Evolutionary conservation across 2,329 filamentous ascomycete genomes (phyloP).

Genomic region (Sclerotinia trifoliorum): DNA sequence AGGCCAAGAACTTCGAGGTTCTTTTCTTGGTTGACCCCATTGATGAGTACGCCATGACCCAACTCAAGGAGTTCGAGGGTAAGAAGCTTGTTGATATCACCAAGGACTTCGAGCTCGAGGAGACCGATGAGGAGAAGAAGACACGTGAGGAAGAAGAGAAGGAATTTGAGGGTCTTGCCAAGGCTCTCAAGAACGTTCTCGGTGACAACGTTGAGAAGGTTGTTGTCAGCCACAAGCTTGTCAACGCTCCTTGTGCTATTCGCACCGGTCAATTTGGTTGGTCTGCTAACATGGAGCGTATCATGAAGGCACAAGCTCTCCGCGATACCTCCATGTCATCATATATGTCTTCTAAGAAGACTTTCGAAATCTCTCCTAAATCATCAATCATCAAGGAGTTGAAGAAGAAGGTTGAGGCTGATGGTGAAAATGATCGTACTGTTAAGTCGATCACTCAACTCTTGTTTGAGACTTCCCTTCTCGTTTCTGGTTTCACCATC

Average conservation of each 20-base stretch:
- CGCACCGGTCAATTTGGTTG: constrained; percentile 99
- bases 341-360: constrained; percentile 99
- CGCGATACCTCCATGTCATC: constrained; percentile 99
- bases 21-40: constrained; percentile 99
- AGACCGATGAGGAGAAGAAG: constrained; percentile 99
- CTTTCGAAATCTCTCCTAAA: constrained; percentile 99
- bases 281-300: constrained; percentile 99
- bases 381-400: constrained; percentile 97
- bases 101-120: constrained; percentile 99
- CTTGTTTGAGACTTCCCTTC: constrained; percentile 96
- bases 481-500: constrained; percentile 99
- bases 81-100: constrained; percentile 99
- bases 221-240: constrained; percentile 96
- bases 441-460: constrained; percentile 99
- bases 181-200: constrained; percentile 98
- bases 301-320: constrained; percentile 99
- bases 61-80: constrained; percentile 92
- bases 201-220: constrained; percentile 99
- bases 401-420: constrained; percentile 97
- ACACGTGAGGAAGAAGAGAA: constrained; percentile 95
- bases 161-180: constrained; percentile 92
- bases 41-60: constrained; percentile 44
- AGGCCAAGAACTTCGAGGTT: constrained; percentile 99
- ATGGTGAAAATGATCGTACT: constrained; percentile 97
- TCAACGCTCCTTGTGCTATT: constrained; percentile 93